Conservation (phyloP, 306 rosid species). For the Ochetophila trinervis region DNA sequence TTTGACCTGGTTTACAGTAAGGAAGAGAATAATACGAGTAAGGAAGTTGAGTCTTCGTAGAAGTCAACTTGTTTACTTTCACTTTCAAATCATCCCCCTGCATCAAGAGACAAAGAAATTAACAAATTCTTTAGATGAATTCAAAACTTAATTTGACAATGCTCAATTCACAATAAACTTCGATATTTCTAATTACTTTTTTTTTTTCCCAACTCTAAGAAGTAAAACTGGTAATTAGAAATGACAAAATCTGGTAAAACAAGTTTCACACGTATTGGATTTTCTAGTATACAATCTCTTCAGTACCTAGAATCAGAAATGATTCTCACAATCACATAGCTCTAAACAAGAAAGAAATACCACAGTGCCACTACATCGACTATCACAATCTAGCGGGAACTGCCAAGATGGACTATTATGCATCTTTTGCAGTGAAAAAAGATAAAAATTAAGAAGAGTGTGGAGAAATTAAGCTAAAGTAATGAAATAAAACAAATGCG, state of each 20-base stretch:
- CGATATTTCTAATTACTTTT: too few relatives aligned
- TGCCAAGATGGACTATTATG: not conserved
- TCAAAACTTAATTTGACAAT: not conserved
- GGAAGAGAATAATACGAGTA: conserved; percentile 88
- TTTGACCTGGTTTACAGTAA: conserved; percentile 53
- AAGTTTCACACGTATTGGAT: not conserved
- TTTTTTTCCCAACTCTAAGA: not conserved
- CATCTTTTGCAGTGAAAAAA: not conserved
- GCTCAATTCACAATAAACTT: not conserved
- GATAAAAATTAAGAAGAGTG: not conserved
- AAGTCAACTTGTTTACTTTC: conserved; percentile 92
- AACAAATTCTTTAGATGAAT: not conserved
- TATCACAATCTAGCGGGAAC: not conserved
- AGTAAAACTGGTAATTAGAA: not conserved
- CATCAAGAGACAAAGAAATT: conserved; percentile 26
- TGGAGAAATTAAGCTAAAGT: not conserved
- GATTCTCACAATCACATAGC: not conserved
- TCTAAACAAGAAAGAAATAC: conserved; percentile 6
- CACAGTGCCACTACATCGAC: not conserved
- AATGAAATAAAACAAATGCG: not conserved
- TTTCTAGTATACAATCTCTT: not conserved
- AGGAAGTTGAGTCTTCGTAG: conserved; percentile 98
- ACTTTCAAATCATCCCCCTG: conserved; percentile 86
- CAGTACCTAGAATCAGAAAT: not conserved
- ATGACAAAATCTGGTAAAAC: not conserved